Evolutionary conservation across 176 grass and related monocot genomes (phyloP), one percentile per base, ranked within the genome.

Genomic region (Saccharum spontaneum): DNA sequence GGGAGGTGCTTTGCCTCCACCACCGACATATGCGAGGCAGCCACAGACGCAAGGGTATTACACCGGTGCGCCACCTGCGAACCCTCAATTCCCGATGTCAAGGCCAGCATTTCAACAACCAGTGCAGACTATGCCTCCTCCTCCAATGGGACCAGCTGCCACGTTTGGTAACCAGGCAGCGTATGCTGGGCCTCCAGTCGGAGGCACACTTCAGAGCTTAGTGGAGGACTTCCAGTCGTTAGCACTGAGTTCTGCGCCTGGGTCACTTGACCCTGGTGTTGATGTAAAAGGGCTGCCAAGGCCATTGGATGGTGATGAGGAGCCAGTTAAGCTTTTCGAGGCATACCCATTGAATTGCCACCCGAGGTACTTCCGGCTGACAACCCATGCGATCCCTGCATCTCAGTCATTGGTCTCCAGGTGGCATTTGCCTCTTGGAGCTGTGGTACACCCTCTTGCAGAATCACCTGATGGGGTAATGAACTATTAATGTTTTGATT

Each of bases 361-460:
- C 78, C 97, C 86, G 1, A 97, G 90, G 90, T 99, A 89, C 54
- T 97, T 99, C 64, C 86, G 90, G 67, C 40, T 99, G 87, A 99
- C 97, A 39, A 99, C 97, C 37, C 92, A 94, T 86, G 87, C 92
- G 5, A 79, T 98, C 40, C 93, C 96, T 34, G 94, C 79, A 6
- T 98, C 96, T 23, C 96, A 98, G 81, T 98, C 96, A 22, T 83
- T 98, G 78, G 81, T 89, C 74, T 83, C 91, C 69, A 92, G 96
- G 85, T 98, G 96, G 96, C 96, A 98, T 93, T 87, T 98, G 83
- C 96, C 96, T 78, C 89, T 98, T 59, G 95, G 93, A 76, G 93
- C 89, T 0, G 89, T 98, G 71, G 91, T 95, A 26, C 89, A 94
- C 74, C 95, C 95, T 87, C 89, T 98, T 10, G 96, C 96, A 8